Conservation (phyloP, 495 filamentous ascomycete genomes). For the Entonaema liquescens region DNA sequence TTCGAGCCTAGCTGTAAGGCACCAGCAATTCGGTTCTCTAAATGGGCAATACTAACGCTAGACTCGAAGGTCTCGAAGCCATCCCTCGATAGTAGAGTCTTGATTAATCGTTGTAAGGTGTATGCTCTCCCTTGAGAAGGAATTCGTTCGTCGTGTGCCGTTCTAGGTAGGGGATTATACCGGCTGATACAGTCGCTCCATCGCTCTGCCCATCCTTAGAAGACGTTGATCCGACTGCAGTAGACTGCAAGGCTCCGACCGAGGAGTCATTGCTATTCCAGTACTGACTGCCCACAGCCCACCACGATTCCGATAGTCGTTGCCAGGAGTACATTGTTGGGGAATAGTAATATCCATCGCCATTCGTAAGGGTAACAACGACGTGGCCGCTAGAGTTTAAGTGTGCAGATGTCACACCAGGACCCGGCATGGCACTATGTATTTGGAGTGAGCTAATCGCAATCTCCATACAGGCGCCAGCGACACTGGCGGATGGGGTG, state of each 20-base stretch:
- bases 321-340: slow-evolving; percentile 90
- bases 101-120: slow-evolving; percentile 88
- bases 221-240: slow-evolving; percentile 63
- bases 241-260: slow-evolving; percentile 77
- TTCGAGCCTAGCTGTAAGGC: slow-evolving; percentile 83
- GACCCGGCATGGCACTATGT: slow-evolving; percentile 74
- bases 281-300: slow-evolving; percentile 97
- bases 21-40: slow-evolving; percentile 94
- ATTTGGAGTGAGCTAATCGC: slow-evolving; percentile 70
- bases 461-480: slow-evolving; percentile 85
- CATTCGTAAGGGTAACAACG: slow-evolving; percentile 86
- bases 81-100: slow-evolving; percentile 81
- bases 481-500: slow-evolving; percentile 89
- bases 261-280: slow-evolving; percentile 96
- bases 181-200: slow-evolving; percentile 78
- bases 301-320: slow-evolving; percentile 92
- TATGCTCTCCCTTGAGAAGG: slow-evolving; percentile 87
- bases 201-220: slow-evolving; percentile 48
- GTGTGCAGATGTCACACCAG: slow-evolving; percentile 86
- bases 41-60: slow-evolving; percentile 88
- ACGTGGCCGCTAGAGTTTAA: slow-evolving; percentile 86
- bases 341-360: slow-evolving; percentile 91
- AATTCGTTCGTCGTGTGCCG: slow-evolving; percentile 93
- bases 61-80: slow-evolving; percentile 93
- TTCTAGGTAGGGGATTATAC: slow-evolving; percentile 91